Base-by-base conservation (phyloP, 192 early-diverging fungal species). In the Blastocladiella britannica region DNA sequence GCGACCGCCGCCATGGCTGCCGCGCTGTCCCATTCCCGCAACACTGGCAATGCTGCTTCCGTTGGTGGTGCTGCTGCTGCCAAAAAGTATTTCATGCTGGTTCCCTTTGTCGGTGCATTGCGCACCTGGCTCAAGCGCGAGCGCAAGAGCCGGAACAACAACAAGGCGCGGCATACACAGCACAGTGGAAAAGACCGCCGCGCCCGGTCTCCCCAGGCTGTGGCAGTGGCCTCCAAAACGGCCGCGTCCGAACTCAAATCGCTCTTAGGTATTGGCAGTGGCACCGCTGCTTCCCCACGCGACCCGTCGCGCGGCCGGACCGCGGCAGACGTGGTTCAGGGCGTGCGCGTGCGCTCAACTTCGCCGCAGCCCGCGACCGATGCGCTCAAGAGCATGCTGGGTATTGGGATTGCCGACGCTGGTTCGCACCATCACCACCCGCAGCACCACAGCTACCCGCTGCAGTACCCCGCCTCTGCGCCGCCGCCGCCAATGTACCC, bases 21-120 rank as follows among this genome's bases (percentile, higher is more conserved):
- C n/a, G n/a, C n/a, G n/a, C n/a, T n/a, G n/a, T n/a, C n/a, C n/a
- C n/a, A 9, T 47, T 20, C 37, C 12, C 37, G 15, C 12, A 47
- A 47, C 12, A 47, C 12, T 67, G 63, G 51, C 59, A 55, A 26
- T 47, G 53, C 15, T 27, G 55, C 8, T 60, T 28, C 47, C 4
- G 28, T 37, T 27, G 51, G 51, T 26, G 52, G 64, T 7, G 53
- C 52, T 1, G 59, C 65, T 4, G 28, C 55, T 59, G 77, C 64
- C 64, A 74, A 66, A 58, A 67, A 65, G 20, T 86, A 77, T 62
- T 86, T 83, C 53, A 67, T 83, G 72, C 78, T 86, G 53, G 79
- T 74, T 25, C 83, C 83, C 12, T 86, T 86, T 70, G 70, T 83
- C 53, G 76, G 66, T 72, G 74, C 69, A 53, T 55, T 65, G 26